Conservation (phyloP, 352 stramenopile species). For the Salisapilia sapeloensis region DNA sequence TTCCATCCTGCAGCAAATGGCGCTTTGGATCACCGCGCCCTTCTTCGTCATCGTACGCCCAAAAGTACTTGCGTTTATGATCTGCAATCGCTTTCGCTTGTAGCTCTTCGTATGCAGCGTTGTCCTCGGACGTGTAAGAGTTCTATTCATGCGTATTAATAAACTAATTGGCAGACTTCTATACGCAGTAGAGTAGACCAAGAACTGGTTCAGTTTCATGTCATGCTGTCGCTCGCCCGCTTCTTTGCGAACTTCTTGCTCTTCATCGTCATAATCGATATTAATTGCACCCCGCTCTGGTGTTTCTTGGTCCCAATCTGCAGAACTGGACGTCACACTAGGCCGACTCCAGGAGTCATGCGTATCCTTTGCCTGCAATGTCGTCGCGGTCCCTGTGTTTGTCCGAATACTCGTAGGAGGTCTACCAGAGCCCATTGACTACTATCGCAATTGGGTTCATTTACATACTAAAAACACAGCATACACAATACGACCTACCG, state of each 20-base stretch:
- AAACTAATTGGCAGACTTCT: too few species aligned
- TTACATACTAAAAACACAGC: not conserved
- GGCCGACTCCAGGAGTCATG: too few species aligned
- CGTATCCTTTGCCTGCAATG: too few species aligned
- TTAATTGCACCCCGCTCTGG: constrained; percentile 4
- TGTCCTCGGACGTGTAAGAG: constrained; percentile 76
- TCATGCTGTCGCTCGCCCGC: not conserved
- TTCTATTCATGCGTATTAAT: constrained; percentile 16
- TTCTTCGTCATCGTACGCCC: constrained; percentile 45
- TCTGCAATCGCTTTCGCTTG: constrained; percentile 52
- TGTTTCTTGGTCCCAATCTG: constrained; percentile 47
- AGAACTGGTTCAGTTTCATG: constrained; percentile 59
- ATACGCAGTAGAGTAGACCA: constrained; percentile 13
- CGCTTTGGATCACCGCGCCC: constrained; percentile 40
- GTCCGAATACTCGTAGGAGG: too few species aligned
- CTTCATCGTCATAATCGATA: constrained; percentile 2
- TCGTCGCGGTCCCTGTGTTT: not conserved
- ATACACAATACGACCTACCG: constrained; percentile 10
- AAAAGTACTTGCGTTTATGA: constrained; percentile 56
- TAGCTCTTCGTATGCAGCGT: constrained; percentile 55
- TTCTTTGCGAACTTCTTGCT: constrained; percentile 2
- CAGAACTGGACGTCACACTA: constrained; percentile 4
- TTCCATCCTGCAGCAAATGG: constrained; percentile 45
- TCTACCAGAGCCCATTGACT: too few species aligned
- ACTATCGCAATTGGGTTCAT: not conserved